Conservation (phyloP, 75 land plant species). For the Picea glauca region DNA sequence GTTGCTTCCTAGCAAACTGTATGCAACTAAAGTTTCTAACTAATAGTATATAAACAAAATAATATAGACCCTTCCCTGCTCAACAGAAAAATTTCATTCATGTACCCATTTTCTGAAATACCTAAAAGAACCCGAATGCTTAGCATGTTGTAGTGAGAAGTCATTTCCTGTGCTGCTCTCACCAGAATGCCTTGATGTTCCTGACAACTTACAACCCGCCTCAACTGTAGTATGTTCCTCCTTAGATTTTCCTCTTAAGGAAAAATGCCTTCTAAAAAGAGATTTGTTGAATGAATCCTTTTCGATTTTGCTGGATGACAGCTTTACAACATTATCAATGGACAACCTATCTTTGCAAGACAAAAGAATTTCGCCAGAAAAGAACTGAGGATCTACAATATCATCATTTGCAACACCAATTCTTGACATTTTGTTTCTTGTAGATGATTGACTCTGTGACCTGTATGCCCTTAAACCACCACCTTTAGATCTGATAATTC, state of each 20-base stretch:
- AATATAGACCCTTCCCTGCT: not conserved
- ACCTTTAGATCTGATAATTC: slow-evolving; percentile 34
- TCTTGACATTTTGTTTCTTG: slow-evolving; percentile 48
- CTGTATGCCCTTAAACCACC: slow-evolving; percentile 6
- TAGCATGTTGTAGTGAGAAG: slow-evolving; percentile 3
- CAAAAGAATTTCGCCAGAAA: slow-evolving; percentile 14
- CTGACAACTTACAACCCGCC: slow-evolving; percentile 12
- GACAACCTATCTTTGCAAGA: slow-evolving; percentile 9
- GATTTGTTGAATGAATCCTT: slow-evolving; percentile 40
- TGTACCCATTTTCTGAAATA: slow-evolving; percentile 1
- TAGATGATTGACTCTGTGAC: slow-evolving; percentile 5
- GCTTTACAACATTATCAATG: slow-evolving; percentile 22
- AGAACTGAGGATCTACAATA: slow-evolving; percentile 18
- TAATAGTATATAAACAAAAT: not conserved
- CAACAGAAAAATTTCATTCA: not conserved
- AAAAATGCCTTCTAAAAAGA: slow-evolving; percentile 61
- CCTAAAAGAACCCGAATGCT: slow-evolving; percentile 5
- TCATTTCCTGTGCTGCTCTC: slow-evolving; percentile 23
- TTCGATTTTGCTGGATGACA: slow-evolving; percentile 40
- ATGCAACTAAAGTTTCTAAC: slow-evolving; percentile 1
- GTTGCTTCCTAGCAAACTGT: not conserved
- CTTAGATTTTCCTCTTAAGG: slow-evolving; percentile 39
- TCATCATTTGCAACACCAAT: slow-evolving; percentile 48
- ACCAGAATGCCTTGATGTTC: slow-evolving; percentile 48
- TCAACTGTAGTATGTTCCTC: slow-evolving; percentile 24